These are phyloP conservation scores for Rhizopus arrhizus DNA, from an alignment of 371 early-diverging fungal genomes.

Conservation along the genomic window DNA sequence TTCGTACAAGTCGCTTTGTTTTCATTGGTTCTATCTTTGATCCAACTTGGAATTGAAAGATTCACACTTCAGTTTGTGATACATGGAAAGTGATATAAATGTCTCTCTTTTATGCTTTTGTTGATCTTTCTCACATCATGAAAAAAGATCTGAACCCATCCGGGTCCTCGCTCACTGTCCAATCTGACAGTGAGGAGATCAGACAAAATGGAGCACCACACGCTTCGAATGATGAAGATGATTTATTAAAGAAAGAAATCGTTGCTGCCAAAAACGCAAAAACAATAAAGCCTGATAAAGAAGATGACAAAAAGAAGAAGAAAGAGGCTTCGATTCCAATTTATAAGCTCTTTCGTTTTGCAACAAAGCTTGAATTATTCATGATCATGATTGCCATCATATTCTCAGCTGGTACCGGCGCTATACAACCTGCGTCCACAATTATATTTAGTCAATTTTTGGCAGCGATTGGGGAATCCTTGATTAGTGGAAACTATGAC, in stretches of 20 bases:
- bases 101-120: no score
- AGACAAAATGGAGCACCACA: no score
- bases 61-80: no score
- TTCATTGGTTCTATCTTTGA: no score
- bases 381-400: conserved; percentile 43
- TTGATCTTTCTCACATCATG: no score
- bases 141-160: no score
- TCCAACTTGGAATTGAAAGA: no score
- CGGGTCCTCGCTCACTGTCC: no score
- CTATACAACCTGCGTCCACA: conserved; percentile 32
- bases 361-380: conserved; percentile 58
- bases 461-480: neutral
- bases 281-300: neutral
- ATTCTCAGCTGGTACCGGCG: conserved; percentile 33
- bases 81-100: no score
- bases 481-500: neutral
- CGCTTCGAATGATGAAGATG: conserved; percentile 12
- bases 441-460: conserved; percentile 24
- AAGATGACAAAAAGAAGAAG: conserved; percentile 10
- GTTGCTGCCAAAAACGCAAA: conserved; percentile 8
- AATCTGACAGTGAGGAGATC: no score
- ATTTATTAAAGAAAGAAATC: conserved; percentile 25
- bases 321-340: conserved; percentile 50
- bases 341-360: conserved; percentile 66
- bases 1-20: no score